Percentiles rank a stretch among this genome's conserved stretches.
These are phyloP conservation scores for Claviceps pazoutovae DNA, from an alignment of 2,329 filamentous ascomycete species.

Conservation along the genomic window DNA sequence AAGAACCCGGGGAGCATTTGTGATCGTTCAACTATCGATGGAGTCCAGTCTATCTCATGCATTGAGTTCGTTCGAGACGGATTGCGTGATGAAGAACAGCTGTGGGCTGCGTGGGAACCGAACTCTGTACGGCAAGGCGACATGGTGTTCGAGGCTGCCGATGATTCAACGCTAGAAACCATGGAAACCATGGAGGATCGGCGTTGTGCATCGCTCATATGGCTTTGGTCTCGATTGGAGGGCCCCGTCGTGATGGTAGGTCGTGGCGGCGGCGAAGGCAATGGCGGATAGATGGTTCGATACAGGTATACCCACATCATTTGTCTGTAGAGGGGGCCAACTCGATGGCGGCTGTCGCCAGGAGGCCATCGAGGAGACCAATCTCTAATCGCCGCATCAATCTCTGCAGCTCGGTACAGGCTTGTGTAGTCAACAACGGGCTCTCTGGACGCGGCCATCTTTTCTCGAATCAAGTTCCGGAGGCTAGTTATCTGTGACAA, in stretches of 20 bases:
- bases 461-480: slow-evolving; percentile 56
- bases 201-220: slow-evolving; percentile 11
- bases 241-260: slow-evolving; percentile 18
- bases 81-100: slow-evolving; percentile 20
- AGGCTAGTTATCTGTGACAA: slow-evolving; percentile 69
- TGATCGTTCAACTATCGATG: slow-evolving; percentile 6
- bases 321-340: slow-evolving; percentile 47
- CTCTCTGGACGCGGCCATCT: slow-evolving; percentile 46
- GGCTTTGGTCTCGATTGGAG: slow-evolving; percentile 8
- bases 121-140: neutral
- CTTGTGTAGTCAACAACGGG: slow-evolving; percentile 61
- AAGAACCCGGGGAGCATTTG: slow-evolving; percentile 12
- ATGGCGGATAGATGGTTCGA: slow-evolving; percentile 45
- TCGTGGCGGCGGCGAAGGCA: slow-evolving; percentile 20
- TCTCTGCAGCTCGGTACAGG: slow-evolving; percentile 57
- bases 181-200: slow-evolving; percentile 25
- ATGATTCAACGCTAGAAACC: slow-evolving; percentile 15
- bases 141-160: neutral
- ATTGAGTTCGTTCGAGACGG: slow-evolving; percentile 26
- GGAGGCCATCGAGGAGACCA: slow-evolving; percentile 55
- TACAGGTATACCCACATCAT: slow-evolving; percentile 54
- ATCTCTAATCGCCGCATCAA: slow-evolving; percentile 58
- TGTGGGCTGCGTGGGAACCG: slow-evolving; percentile 12
- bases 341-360: slow-evolving; percentile 42
- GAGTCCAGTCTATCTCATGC: slow-evolving; percentile 21